Conservation (phyloP, 2,329 filamentous ascomycete genomes). For the Aspergillus chevalieri region DNA sequence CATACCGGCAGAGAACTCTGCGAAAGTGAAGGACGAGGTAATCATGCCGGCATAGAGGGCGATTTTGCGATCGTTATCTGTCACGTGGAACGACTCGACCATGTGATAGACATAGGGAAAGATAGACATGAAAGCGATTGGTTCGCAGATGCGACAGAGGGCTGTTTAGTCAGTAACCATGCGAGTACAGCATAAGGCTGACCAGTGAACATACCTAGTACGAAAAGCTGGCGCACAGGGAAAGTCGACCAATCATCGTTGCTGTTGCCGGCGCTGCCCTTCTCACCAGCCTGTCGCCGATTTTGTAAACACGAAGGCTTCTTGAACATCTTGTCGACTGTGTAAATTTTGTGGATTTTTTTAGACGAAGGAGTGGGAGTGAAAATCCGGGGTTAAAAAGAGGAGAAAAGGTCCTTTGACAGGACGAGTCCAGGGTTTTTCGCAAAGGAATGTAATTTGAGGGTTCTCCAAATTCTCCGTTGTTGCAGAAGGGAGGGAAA, state of each 20-base stretch:
- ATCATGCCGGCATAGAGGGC: conserved; percentile 93
- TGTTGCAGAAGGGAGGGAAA: conserved; percentile 13
- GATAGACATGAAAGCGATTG: conserved; percentile 99
- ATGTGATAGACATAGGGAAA: conserved; percentile 99
- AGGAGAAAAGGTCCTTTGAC: conserved; percentile 3
- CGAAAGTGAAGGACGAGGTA: conserved; percentile 91
- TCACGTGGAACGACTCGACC: conserved; percentile 85
- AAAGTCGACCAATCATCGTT: conserved; percentile 42
- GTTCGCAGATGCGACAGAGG: conserved; percentile 92
- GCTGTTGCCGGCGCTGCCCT: conserved; percentile 1
- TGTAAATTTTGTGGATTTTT: not conserved
- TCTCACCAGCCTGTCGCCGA: conserved; percentile 21
- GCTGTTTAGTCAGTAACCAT: conserved; percentile 30
- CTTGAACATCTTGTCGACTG: conserved; percentile 25
- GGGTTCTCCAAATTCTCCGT: conserved; percentile 21
- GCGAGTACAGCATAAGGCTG: not conserved
- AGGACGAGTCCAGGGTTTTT: conserved; percentile 12
- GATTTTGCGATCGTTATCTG: conserved; percentile 70
- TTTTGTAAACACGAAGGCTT: conserved; percentile 27
- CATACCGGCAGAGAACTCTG: conserved; percentile 87
- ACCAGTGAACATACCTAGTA: conserved; percentile 35
- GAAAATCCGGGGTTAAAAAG: not conserved
- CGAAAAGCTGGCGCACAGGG: conserved; percentile 52
- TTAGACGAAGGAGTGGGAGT: not conserved
- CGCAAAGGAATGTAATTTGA: conserved; percentile 21